Evolutionary conservation across 768 basidiomycete species (phyloP).

Genomic region (Panus rudis): DNA sequence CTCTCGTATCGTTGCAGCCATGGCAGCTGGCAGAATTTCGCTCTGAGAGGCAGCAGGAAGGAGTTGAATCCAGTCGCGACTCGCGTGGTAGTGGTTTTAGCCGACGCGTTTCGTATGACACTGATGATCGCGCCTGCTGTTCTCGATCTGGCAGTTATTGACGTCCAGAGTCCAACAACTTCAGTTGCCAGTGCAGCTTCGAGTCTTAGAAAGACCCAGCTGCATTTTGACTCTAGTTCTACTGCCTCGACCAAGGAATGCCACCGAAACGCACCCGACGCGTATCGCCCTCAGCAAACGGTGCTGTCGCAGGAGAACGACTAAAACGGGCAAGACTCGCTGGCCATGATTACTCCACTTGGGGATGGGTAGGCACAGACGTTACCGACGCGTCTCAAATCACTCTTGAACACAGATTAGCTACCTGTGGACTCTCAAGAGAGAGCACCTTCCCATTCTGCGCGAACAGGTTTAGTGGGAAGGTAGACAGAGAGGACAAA

Average conservation of each 20-base stretch:
- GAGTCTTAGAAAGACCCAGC: not conserved
- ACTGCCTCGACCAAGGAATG: too few relatives aligned
- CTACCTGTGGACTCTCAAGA: slow-evolving; percentile 60
- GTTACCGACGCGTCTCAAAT: slow-evolving; percentile 52
- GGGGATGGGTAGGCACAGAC: slow-evolving; percentile 78
- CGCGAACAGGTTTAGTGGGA: slow-evolving; percentile 44
- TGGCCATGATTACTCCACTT: slow-evolving; percentile 42
- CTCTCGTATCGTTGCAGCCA: too few relatives aligned
- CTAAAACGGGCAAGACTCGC: slow-evolving; percentile 51
- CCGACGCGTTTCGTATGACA: too few relatives aligned
- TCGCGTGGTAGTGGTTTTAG: too few relatives aligned
- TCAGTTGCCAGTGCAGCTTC: too few relatives aligned
- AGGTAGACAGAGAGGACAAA: slow-evolving; percentile 2
- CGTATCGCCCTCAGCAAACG: slow-evolving; percentile 22
- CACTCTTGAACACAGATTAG: slow-evolving; percentile 54
- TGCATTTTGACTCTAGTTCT: not conserved
- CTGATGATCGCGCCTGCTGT: too few relatives aligned
- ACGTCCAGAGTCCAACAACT: too few relatives aligned
- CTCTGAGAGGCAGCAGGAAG: too few relatives aligned
- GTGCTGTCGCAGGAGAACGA: slow-evolving; percentile 53
- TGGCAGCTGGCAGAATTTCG: too few relatives aligned
- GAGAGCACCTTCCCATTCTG: slow-evolving; percentile 49
- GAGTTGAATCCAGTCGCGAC: too few relatives aligned
- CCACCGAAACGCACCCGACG: slow-evolving; percentile 22
- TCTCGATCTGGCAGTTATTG: too few relatives aligned